Percentiles rank a stretch among this genome's conserved stretches.
phyloP scores from a whole-genome alignment of 106 monocot genomes.

The Dendrobium officinale region DNA sequence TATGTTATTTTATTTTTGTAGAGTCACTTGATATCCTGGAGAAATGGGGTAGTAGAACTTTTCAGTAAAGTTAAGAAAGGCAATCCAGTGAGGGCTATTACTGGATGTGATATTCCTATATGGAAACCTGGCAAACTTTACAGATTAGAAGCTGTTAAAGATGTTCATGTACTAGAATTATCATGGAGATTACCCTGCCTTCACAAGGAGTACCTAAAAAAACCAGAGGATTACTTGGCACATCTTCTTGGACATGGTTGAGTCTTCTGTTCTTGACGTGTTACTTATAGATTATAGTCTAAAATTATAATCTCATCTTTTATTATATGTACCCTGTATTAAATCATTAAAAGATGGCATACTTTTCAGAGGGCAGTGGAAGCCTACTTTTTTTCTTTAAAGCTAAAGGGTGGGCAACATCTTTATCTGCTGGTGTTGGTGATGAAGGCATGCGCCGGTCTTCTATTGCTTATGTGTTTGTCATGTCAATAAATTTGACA shows the following conservation, averaged over 20 bases:
- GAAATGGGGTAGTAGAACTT: slow-evolving; percentile 81
- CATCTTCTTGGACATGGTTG: slow-evolving; percentile 95
- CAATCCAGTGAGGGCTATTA: slow-evolving; percentile 15
- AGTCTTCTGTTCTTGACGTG: neutral
- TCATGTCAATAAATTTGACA: slow-evolving; percentile 65
- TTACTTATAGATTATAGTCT: neutral
- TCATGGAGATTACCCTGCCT: slow-evolving; percentile 93
- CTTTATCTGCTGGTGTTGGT: slow-evolving; percentile 85
- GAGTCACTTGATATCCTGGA: slow-evolving; percentile 82
- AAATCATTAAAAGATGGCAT: neutral
- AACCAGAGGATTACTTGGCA: slow-evolving; percentile 85
- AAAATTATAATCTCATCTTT: neutral
- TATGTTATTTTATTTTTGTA: slow-evolving; percentile 21
- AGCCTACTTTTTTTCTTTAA: slow-evolving; percentile 87
- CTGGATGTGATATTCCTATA: slow-evolving; percentile 32
- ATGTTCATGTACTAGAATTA: slow-evolving; percentile 78
- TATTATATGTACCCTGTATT: neutral
- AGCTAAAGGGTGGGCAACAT: slow-evolving; percentile 83
- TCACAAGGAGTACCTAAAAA: slow-evolving; percentile 85
- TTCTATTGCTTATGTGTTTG: slow-evolving; percentile 84
- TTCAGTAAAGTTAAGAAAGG: slow-evolving; percentile 66
- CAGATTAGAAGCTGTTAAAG: slow-evolving; percentile 86
- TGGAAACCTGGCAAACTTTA: slow-evolving; percentile 82
- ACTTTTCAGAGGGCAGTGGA: slow-evolving; percentile 79
- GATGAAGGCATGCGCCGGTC: slow-evolving; percentile 73